phyloP scores from a whole-genome alignment of 2,329 filamentous ascomycete species.

The Cryphonectria japonica region DNA sequence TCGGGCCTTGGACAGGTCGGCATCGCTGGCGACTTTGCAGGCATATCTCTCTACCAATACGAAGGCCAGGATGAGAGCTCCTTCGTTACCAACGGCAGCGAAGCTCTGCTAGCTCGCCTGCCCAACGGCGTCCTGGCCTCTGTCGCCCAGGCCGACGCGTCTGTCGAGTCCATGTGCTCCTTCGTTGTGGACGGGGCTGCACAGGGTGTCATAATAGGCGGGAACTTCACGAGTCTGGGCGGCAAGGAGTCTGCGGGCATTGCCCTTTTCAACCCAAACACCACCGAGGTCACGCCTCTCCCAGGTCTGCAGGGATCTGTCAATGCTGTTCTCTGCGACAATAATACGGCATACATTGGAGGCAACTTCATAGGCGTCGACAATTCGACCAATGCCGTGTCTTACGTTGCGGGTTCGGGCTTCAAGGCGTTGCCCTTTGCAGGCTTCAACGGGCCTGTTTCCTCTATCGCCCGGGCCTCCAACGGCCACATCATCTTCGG shows the following conservation, averaged over 20 bases:
- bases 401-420: slow-evolving; percentile 69
- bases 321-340: slow-evolving; percentile 80
- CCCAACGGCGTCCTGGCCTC: slow-evolving; percentile 83
- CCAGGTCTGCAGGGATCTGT: slow-evolving; percentile 84
- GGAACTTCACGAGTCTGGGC: slow-evolving; percentile 92
- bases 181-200: slow-evolving; percentile 70
- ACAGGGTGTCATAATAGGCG: slow-evolving; percentile 81
- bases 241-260: slow-evolving; percentile 76
- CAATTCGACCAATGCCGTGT: slow-evolving; percentile 81
- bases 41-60: slow-evolving; percentile 88
- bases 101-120: slow-evolving; percentile 78
- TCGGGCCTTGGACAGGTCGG: slow-evolving; percentile 79
- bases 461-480: slow-evolving; percentile 77
- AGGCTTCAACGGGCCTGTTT: slow-evolving; percentile 92
- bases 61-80: slow-evolving; percentile 74
- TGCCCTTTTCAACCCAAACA: slow-evolving; percentile 78
- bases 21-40: slow-evolving; percentile 86
- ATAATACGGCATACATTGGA: slow-evolving; percentile 81
- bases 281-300: slow-evolving; percentile 71
- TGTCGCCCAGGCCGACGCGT: slow-evolving; percentile 77
- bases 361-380: slow-evolving; percentile 80
- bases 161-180: slow-evolving; percentile 86
- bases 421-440: slow-evolving; percentile 87
- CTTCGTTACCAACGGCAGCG: slow-evolving; percentile 74
- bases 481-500: slow-evolving; percentile 91